phyloP scores from a whole-genome alignment of 1,284 basidiomycete genomes.

The Cryptococcus depauperatus region DNA sequence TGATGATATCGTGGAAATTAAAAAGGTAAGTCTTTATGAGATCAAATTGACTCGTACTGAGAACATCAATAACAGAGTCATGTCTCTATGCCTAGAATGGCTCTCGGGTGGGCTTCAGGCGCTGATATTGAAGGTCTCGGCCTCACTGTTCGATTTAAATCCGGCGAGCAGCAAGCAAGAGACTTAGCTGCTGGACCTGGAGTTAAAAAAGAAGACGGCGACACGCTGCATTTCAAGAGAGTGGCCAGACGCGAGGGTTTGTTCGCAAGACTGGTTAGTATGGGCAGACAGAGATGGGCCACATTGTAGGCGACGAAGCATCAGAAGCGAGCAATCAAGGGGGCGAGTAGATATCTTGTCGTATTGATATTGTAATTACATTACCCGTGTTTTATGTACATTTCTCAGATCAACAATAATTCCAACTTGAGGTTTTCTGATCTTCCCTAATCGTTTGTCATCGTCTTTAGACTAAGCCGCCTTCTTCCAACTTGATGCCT shows the following conservation, averaged over 20 bases:
- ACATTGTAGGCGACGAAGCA: conserved; percentile 41
- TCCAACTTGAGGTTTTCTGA: too few species aligned
- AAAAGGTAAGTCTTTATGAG: conserved; percentile 44
- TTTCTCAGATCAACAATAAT: too few species aligned
- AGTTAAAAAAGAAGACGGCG: conserved; percentile 21
- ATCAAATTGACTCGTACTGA: too few species aligned
- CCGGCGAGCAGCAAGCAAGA: conserved; percentile 16
- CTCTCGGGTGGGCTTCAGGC: conserved; percentile 45
- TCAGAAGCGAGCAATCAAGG: too few species aligned
- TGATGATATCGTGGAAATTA: conserved; percentile 45
- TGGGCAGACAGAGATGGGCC: conserved; percentile 46
- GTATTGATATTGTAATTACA: too few species aligned
- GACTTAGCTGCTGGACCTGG: conserved; percentile 14
- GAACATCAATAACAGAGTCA: conserved; percentile 16
- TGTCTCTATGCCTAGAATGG: conserved; percentile 43
- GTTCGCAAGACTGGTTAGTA: conserved; percentile 44
- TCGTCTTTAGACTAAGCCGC: background rate
- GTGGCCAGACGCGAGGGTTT: conserved; percentile 45
- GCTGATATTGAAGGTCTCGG: conserved; percentile 44
- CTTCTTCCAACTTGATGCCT: background rate
- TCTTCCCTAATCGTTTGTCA: too few species aligned
- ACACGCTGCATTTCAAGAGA: conserved; percentile 38
- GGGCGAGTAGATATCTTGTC: too few species aligned
- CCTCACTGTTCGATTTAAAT: conserved; percentile 36
- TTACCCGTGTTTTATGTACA: too few species aligned